phyloP scores from a whole-genome alignment of 768 basidiomycete species.

The Asterophora parasitica region DNA sequence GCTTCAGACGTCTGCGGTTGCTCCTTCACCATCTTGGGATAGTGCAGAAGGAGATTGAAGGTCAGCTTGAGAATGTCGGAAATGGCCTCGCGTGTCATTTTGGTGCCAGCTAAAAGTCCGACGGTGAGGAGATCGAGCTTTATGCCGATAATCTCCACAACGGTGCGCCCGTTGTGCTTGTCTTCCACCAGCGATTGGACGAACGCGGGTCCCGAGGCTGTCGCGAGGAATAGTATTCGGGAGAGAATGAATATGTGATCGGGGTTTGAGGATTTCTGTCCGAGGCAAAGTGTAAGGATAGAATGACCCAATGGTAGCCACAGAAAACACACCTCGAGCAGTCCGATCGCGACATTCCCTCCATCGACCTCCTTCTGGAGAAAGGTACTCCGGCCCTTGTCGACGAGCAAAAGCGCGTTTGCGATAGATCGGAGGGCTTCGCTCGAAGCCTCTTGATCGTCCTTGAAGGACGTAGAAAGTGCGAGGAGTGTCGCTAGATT shows the following conservation, averaged over 20 bases:
- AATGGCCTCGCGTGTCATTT: slow-evolving; percentile 67
- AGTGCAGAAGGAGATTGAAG: slow-evolving; percentile 78
- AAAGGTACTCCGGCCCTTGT: slow-evolving; percentile 54
- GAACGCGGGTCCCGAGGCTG: slow-evolving; percentile 47
- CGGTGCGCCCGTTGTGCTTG: slow-evolving; percentile 50
- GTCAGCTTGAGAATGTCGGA: slow-evolving; percentile 80
- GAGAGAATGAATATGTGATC: slow-evolving; percentile 72
- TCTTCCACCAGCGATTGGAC: slow-evolving; percentile 62
- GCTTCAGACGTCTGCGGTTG: slow-evolving; percentile 38
- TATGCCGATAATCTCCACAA: slow-evolving; percentile 54
- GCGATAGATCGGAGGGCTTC: slow-evolving; percentile 77
- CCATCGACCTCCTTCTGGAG: slow-evolving; percentile 58
- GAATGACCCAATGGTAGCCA: background rate
- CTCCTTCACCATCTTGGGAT: slow-evolving; percentile 58
- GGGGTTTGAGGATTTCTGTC: slow-evolving; percentile 54
- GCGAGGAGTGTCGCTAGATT: slow-evolving; percentile 56
- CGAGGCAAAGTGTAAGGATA: slow-evolving; percentile 10
- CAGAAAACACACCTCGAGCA: slow-evolving; percentile 50
- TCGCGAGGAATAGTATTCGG: slow-evolving; percentile 72
- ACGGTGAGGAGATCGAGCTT: slow-evolving; percentile 57
- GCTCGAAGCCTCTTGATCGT: slow-evolving; percentile 52
- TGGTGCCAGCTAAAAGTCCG: slow-evolving; percentile 44
- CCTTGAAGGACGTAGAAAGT: slow-evolving; percentile 49
- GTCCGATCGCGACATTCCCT: slow-evolving; percentile 46
- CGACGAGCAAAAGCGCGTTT: slow-evolving; percentile 71